Evolutionary conservation across 352 stramenopile genomes (phyloP), one percentile per base, ranked within the genome.

Genomic region (Pythium grandisporangium): DNA sequence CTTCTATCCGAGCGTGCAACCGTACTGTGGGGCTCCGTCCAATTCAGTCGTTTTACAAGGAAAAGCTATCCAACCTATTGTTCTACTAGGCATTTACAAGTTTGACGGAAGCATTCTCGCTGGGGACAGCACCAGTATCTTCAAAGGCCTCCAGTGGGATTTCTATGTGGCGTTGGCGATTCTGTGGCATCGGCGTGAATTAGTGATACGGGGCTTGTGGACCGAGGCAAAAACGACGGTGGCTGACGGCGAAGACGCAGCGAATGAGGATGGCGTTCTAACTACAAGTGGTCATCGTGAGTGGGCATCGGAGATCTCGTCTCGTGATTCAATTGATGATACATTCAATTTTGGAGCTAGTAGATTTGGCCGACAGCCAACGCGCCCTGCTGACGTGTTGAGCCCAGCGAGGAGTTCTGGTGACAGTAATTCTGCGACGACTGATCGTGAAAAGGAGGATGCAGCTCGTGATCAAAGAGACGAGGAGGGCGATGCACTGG

Each of bases 31-130:
- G 17, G 61, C 61, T 21, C 50, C 42, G 27, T 48, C 42, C 41
- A 64, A 64, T 30, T 48, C 51, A 26, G 39, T 44, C 37, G 51
- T 52, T 44, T 64, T 55, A 25, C 42, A 37, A 72, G 61, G 68
- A 8, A 74, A 84, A 34, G 51, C 75, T 10, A 82, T 94, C 25
- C 81, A 92, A 39, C 70, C 74, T 1, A 70, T 86, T 17, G 74
- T 92, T 10, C 42, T 92, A n/a, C 55, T 92, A 37, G 81, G 81
- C 2, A 42, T 94, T 22, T 94, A 89, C 60, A 94, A 94, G 51
- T 92, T 89, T 21, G 78, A 94, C 30, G 81, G 78, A 0, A 61
- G 59, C 32, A 66, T 70, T 19, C 21, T 58, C 16, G 14, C 13
- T 16, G 37, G 34, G 5, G 71, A 84, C 11, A 37, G 68, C n/a